Evolutionary conservation across 768 basidiomycete genomes (phyloP).

Genomic region (Kwoniella sp.): DNA sequence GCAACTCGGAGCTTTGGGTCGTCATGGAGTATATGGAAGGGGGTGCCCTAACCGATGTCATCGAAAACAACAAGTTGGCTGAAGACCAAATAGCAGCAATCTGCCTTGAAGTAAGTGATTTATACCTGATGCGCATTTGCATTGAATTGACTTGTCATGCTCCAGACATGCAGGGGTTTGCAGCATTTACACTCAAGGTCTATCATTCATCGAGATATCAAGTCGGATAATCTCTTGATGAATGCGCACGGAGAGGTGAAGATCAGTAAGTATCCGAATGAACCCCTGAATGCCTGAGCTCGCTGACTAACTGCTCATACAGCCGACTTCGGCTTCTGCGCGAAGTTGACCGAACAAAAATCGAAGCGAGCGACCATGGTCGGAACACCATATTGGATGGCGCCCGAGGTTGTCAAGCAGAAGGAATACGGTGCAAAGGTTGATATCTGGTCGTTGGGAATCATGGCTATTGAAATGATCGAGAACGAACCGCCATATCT

Average conservation of each 20-base stretch:
- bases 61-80: conserved; percentile 92
- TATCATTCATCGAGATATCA: conserved; percentile 97
- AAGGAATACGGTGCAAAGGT: conserved; percentile 98
- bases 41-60: conserved; percentile 87
- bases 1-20: conserved; percentile 90
- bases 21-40: conserved; percentile 99
- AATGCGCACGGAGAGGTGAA: conserved; percentile 92
- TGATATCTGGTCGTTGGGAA: conserved; percentile 95
- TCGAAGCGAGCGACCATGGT: conserved; percentile 98
- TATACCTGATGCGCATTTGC: neutral
- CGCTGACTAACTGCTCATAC: neutral
- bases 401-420: conserved; percentile 93
- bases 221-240: conserved; percentile 91
- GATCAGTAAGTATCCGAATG: conserved; percentile 73
- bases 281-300: no score
- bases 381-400: conserved; percentile 99
- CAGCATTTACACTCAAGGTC: conserved; percentile 89
- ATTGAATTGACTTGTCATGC: conserved; percentile 8
- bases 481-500: conserved; percentile 96
- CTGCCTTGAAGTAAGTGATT: conserved; percentile 73
- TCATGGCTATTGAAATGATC: conserved; percentile 92
- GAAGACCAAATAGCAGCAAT: conserved; percentile 95
- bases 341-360: conserved; percentile 93
- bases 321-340: conserved; percentile 98
- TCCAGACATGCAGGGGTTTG: conserved; percentile 89